A percentile compares a stretch with the other conserved stretches of the same genome.
These are phyloP conservation scores for Boletellus sp. DNA, from an alignment of 768 basidiomycete genomes.

Conservation along the genomic window DNA sequence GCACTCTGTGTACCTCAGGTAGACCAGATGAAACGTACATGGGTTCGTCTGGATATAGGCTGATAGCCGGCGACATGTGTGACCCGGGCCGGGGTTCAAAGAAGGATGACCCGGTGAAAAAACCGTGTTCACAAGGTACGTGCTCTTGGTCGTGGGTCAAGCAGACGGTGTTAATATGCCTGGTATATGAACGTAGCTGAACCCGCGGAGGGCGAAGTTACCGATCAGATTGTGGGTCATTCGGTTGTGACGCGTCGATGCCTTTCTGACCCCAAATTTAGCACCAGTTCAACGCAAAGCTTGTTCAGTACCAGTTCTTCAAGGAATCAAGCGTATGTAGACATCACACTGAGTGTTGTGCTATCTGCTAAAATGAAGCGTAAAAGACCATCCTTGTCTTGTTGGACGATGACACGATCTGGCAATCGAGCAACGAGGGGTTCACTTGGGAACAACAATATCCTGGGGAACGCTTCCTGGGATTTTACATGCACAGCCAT, in stretches of 20 bases:
- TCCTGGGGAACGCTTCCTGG: slow-evolving; percentile 64
- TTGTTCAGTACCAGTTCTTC: slow-evolving; percentile 84
- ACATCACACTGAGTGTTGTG: not conserved
- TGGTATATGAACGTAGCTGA: slow-evolving; percentile 46
- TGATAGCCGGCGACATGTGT: slow-evolving; percentile 92
- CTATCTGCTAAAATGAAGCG: not conserved
- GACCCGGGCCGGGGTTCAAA: slow-evolving; percentile 48
- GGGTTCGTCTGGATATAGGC: slow-evolving; percentile 90
- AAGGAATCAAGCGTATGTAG: slow-evolving; percentile 60
- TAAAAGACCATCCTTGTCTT: slow-evolving; percentile 77
- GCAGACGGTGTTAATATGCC: not conserved
- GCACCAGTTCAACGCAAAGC: slow-evolving; percentile 62
- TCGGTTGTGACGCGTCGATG: not conserved
- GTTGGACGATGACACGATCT: slow-evolving; percentile 70
- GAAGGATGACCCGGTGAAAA: slow-evolving; percentile 68
- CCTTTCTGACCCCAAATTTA: slow-evolving; percentile 29
- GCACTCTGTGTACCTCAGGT: slow-evolving; percentile 57
- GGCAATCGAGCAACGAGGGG: slow-evolving; percentile 96
- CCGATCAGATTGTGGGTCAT: slow-evolving; percentile 65
- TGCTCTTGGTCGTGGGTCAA: not conserved
- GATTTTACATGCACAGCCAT: slow-evolving; percentile 84
- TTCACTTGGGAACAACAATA: slow-evolving; percentile 78
- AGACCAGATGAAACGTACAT: slow-evolving; percentile 58
- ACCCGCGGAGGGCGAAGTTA: slow-evolving; percentile 73
- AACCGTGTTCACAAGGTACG: slow-evolving; percentile 75